Conservation (phyloP, 1,139 yeast genomes). For the Candida freyschussii region DNA sequence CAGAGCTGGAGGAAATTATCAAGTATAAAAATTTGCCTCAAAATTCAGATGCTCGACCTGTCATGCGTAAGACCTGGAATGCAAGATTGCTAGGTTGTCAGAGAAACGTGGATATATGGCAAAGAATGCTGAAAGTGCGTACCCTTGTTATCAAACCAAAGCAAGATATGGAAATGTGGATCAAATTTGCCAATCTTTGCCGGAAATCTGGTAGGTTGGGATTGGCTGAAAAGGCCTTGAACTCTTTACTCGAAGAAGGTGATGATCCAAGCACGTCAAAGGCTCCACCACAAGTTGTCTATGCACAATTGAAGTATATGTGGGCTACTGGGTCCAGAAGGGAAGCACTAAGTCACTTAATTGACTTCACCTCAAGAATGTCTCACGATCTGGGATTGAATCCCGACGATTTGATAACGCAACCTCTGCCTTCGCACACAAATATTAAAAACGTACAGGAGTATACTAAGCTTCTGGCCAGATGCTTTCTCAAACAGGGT, state of each 20-base stretch:
- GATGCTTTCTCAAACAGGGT: constrained; percentile 96
- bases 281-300: constrained; percentile 94
- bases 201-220: constrained; percentile 91
- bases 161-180: constrained; percentile 98
- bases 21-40: constrained; percentile 81
- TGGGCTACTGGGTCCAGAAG: constrained; percentile 93
- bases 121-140: constrained; percentile 87
- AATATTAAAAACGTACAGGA: constrained; percentile 72
- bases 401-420: constrained; percentile 78
- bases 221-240: constrained; percentile 86
- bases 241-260: constrained; percentile 59
- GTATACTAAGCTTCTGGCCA: constrained; percentile 81
- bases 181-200: constrained; percentile 93
- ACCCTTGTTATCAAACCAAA: constrained; percentile 92
- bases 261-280: constrained; percentile 58
- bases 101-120: constrained; percentile 97
- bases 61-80: constrained; percentile 91
- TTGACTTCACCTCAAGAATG: constrained; percentile 88
- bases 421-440: constrained; percentile 79
- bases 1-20: constrained; percentile 93
- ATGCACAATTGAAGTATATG: constrained; percentile 93
- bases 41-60: constrained; percentile 69
- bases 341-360: constrained; percentile 80
- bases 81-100: constrained; percentile 90
- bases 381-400: constrained; percentile 81